Conservation (phyloP, 352 stramenopile genomes). For the Pythium guiyangense region DNA sequence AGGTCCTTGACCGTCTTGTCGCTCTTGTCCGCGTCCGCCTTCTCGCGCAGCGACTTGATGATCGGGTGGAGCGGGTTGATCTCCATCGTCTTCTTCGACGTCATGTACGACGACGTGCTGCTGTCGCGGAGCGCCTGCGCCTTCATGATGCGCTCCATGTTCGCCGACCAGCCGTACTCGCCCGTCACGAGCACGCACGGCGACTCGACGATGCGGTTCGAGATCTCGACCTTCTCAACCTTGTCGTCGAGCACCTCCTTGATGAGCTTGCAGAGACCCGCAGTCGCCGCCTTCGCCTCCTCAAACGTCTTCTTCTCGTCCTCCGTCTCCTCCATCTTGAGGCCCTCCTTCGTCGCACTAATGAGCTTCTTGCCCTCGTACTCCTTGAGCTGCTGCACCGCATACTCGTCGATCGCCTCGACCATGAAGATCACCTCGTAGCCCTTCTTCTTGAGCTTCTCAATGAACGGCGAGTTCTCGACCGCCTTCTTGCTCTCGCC, state of each 20-base stretch:
- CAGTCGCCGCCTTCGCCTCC: slow-evolving; percentile 97
- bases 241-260: slow-evolving; percentile 99
- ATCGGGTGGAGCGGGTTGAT: slow-evolving; percentile 99
- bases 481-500: slow-evolving; percentile 99
- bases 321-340: slow-evolving; percentile 95
- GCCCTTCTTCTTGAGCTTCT: slow-evolving; percentile 99
- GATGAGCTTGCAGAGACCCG: slow-evolving; percentile 99
- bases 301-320: slow-evolving; percentile 99
- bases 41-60: slow-evolving; percentile 97
- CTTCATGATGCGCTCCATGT: slow-evolving; percentile 99
- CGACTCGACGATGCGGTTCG: slow-evolving; percentile 97
- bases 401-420: slow-evolving; percentile 99
- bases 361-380: slow-evolving; percentile 99
- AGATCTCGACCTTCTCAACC: slow-evolving; percentile 99
- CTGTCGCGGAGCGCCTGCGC: slow-evolving; percentile 98
- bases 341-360: slow-evolving; percentile 96
- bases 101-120: slow-evolving; percentile 98
- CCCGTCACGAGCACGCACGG: slow-evolving; percentile 98
- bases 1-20: slow-evolving; percentile 99
- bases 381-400: slow-evolving; percentile 99
- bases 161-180: slow-evolving; percentile 99
- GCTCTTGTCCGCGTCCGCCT: slow-evolving; percentile 97
- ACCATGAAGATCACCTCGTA: slow-evolving; percentile 99
- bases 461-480: slow-evolving; percentile 99
- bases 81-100: slow-evolving; percentile 99